Conservation (phyloP, 108 stramenopile species). For the Fragilariopsis cylindrus region DNA sequence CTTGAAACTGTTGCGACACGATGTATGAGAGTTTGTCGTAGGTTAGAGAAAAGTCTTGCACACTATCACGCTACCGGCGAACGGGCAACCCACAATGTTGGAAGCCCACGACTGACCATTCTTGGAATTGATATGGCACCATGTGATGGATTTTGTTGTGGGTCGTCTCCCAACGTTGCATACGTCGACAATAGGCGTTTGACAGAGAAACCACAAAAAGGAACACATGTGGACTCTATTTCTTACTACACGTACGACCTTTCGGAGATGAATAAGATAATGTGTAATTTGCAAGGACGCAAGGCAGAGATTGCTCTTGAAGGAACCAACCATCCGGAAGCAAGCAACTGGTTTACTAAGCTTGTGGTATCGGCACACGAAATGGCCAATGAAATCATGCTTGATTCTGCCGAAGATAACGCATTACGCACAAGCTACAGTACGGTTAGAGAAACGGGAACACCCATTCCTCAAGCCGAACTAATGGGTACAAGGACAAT, state of each 20-base stretch:
- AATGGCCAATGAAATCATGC: slow-evolving; percentile 48
- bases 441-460: slow-evolving; percentile 21
- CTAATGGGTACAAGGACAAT: slow-evolving; percentile 32
- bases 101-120: slow-evolving; percentile 65
- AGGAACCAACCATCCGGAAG: slow-evolving; percentile 48
- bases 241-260: slow-evolving; percentile 80
- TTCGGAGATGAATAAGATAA: slow-evolving; percentile 53
- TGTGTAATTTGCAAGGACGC: slow-evolving; percentile 59
- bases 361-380: slow-evolving; percentile 38
- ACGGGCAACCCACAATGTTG: slow-evolving; percentile 77
- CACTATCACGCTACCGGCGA: slow-evolving; percentile 62
- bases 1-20: slow-evolving; percentile 59
- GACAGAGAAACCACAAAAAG: slow-evolving; percentile 40
- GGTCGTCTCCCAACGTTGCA: slow-evolving; percentile 22
- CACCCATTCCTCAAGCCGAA: slow-evolving; percentile 43
- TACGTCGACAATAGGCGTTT: slow-evolving; percentile 37
- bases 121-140: slow-evolving; percentile 75
- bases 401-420: slow-evolving; percentile 56
- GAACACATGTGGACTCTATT: slow-evolving; percentile 77
- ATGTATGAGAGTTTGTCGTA: slow-evolving; percentile 56
- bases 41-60: slow-evolving; percentile 85
- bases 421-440: slow-evolving; percentile 32
- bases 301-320: slow-evolving; percentile 67
- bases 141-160: slow-evolving; percentile 36
- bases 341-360: slow-evolving; percentile 55